These are phyloP conservation scores for Rostrohypoxylon terebratum DNA, from an alignment of 495 filamentous ascomycete species.

Conservation along the genomic window DNA sequence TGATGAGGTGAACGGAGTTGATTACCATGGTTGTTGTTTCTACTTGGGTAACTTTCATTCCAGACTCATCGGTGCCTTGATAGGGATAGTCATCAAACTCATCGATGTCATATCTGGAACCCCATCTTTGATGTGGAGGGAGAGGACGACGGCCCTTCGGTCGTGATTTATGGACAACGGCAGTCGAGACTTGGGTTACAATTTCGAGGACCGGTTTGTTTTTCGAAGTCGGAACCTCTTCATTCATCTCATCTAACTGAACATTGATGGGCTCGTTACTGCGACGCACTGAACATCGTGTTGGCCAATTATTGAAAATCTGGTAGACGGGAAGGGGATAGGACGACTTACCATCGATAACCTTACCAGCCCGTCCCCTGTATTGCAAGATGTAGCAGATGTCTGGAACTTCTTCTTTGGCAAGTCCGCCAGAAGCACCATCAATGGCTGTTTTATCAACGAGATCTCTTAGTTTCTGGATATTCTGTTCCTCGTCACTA, in stretches of 20 bases:
- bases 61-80: constrained; percentile 20
- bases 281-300: constrained; percentile 38
- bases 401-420: constrained; percentile 50
- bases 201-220: constrained; percentile 53
- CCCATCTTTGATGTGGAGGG: not conserved
- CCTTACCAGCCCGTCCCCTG: constrained; percentile 33
- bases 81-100: not conserved
- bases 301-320: not conserved
- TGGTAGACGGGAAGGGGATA: not conserved
- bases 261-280: constrained; percentile 49
- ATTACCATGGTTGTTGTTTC: constrained; percentile 53
- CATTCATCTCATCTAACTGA: constrained; percentile 29
- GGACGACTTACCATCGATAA: constrained; percentile 46
- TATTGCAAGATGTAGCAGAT: constrained; percentile 50
- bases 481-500: constrained; percentile 15
- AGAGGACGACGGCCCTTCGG: not conserved
- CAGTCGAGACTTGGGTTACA: constrained; percentile 45
- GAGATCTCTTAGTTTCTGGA: constrained; percentile 24
- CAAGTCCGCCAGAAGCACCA: constrained; percentile 14
- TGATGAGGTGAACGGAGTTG: constrained; percentile 53
- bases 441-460: constrained; percentile 14
- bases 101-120: not conserved
- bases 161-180: constrained; percentile 2
- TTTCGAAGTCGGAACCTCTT: constrained; percentile 8
- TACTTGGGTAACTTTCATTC: constrained; percentile 33